Base-by-base conservation (phyloP, 2,329 filamentous ascomycete genomes). In the Cytospora mali region DNA sequence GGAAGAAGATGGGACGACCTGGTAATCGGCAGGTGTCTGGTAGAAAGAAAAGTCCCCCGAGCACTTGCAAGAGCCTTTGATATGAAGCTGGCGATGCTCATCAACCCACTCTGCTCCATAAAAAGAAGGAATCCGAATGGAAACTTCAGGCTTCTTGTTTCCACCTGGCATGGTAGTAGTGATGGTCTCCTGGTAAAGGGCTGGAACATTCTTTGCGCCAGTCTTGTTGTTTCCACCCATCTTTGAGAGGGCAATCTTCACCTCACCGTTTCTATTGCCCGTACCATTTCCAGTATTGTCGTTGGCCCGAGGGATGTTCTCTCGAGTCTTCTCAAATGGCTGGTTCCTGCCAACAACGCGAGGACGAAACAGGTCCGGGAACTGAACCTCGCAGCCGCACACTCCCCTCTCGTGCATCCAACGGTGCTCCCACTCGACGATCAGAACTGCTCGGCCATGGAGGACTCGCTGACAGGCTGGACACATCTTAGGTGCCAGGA, bases 371-470 rank as follows among this genome's bases (percentile, higher is more conserved):
- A 76, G 67, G 21, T 72, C 69, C 0, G 77, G 78, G 60, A 80
- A 80, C 1, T 66, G 35, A 1, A 76, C 73, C 0, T 70, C 66
- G 56, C 78, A 80, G 27, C 67, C 68, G 62, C 78, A 80, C 7
- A 69, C 76, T 3, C 77, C 78, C n/a, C 77, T 75, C 67, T 76
- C 75, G 68, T 80, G 78, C 68, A 79, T 75, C 71, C 74, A 80
- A 14, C 74, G 75, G 67, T 80, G 78, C 71, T 79, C 77, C 63
- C 70, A 71, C 67, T 79, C 76, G 6, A 74, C 68, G 53, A 79
- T 75, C 59, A 79, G 71, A 0, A 77, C 73, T 61, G 70, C 75
- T 21, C 78, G 74, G 29, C 70, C 71, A 68, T 80, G 77, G 1
- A 79, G 55, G 42, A 76, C 70, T 5, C 77, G 73, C 51, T 71